Percentiles rank a stretch among this genome's conserved stretches.
These are phyloP conservation scores for Paraglomus occultum DNA, from an alignment of 192 early-diverging fungal genomes.

Conservation along the genomic window DNA sequence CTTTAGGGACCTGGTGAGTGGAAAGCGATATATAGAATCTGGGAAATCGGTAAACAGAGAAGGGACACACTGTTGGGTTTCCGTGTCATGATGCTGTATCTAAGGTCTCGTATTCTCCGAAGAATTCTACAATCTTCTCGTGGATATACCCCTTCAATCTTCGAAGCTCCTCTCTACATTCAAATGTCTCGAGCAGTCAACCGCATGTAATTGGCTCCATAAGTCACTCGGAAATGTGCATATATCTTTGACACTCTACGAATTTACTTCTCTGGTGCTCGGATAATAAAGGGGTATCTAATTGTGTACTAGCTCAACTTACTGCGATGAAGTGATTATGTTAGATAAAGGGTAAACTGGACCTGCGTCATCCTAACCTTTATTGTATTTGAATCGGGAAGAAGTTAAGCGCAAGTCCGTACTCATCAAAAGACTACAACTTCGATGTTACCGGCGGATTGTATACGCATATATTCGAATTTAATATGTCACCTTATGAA, in stretches of 20 bases:
- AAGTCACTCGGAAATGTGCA: constrained; percentile 19
- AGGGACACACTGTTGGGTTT: too few relatives aligned
- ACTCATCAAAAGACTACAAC: constrained; percentile 75
- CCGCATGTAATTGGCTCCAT: constrained; percentile 24
- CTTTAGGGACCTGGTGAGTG: too few relatives aligned
- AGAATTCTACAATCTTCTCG: constrained; percentile 12
- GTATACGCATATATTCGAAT: background rate
- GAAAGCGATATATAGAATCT: too few relatives aligned
- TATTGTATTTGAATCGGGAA: constrained; percentile 77
- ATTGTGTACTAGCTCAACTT: too few relatives aligned
- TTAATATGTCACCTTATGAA: background rate
- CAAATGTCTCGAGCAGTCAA: constrained; percentile 27
- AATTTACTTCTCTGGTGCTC: constrained; percentile 29
- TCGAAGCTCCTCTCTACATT: constrained; percentile 28
- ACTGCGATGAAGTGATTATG: constrained; percentile 87
- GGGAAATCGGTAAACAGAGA: too few relatives aligned
- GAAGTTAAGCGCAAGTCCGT: constrained; percentile 65
- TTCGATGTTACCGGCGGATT: constrained; percentile 77
- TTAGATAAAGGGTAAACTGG: constrained; percentile 77
- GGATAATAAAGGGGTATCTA: constrained; percentile 15
- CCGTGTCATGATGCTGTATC: too few relatives aligned
- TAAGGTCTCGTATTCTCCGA: constrained; percentile 23
- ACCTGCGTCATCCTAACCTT: constrained; percentile 84
- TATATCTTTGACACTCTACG: constrained; percentile 28
- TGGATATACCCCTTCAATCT: constrained; percentile 19